phyloP scores from a whole-genome alignment of 2,329 filamentous ascomycete species.

The Paramyrothecium roridum region DNA sequence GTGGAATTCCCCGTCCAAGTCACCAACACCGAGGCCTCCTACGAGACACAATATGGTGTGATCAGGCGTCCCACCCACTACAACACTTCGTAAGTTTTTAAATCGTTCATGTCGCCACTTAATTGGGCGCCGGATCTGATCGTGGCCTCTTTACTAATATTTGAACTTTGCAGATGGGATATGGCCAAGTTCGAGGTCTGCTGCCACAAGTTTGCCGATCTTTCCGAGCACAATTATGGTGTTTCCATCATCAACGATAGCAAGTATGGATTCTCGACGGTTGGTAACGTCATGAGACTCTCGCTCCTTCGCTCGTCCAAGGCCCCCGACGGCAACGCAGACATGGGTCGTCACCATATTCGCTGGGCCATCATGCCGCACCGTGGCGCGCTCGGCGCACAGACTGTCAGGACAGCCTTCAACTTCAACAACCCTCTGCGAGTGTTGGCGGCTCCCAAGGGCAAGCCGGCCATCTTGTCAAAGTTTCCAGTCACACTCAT shows the following conservation, averaged over 20 bases:
- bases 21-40: too few species aligned
- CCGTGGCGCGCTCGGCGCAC: neutral
- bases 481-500: neutral
- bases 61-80: neutral
- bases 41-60: neutral
- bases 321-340: constrained; percentile 48
- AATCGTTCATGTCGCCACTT: neutral
- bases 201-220: constrained; percentile 70
- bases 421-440: neutral
- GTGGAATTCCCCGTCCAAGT: neutral
- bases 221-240: constrained; percentile 55
- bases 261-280: neutral
- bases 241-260: neutral
- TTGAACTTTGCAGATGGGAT: constrained; percentile 46
- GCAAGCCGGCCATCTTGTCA: neutral
- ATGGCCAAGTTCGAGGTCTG: constrained; percentile 81
- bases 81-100: neutral
- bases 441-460: neutral
- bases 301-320: constrained; percentile 63
- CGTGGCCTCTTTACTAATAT: neutral
- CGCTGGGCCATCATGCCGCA: constrained; percentile 1
- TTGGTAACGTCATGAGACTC: neutral
- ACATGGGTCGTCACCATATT: neutral
- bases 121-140: too few species aligned
- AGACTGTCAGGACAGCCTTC: neutral